phyloP scores from a whole-genome alignment of 129 eudicot species.

The Daucus carota region DNA sequence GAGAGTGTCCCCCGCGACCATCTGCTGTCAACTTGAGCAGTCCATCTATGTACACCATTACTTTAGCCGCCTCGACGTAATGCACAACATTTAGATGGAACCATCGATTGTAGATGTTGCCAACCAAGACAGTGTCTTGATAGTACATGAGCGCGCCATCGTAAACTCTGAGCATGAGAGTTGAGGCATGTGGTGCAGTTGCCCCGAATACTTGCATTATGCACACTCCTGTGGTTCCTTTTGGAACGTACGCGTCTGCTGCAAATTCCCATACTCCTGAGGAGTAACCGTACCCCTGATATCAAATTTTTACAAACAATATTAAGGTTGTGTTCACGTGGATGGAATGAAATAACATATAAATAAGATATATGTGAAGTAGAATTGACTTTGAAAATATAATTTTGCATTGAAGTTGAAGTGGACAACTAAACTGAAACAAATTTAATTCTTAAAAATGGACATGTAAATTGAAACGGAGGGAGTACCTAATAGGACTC shows the following conservation, averaged over 20 bases:
- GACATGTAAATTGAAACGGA: too few relatives aligned
- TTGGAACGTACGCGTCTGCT: constrained; percentile 13
- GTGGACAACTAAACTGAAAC: too few relatives aligned
- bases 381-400: too few relatives aligned
- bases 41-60: constrained; percentile 19
- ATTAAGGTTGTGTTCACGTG: too few relatives aligned
- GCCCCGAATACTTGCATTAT: constrained; percentile 20
- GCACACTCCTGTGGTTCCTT: constrained; percentile 9
- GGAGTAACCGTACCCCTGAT: constrained; percentile 6
- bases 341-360: too few relatives aligned
- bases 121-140: not conserved
- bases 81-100: constrained; percentile 22
- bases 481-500: too few relatives aligned
- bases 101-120: constrained; percentile 21
- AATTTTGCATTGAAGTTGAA: too few relatives aligned
- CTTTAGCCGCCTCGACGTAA: constrained; percentile 5
- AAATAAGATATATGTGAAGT: too few relatives aligned
- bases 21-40: not conserved
- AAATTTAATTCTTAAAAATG: too few relatives aligned
- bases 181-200: constrained; percentile 10
- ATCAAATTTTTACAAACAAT: not conserved
- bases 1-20: constrained; percentile 14
- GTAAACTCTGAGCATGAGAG: constrained; percentile 13
- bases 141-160: constrained; percentile 13
- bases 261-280: constrained; percentile 18